These are phyloP conservation scores for Wickerhamiella nectarea DNA, from an alignment of 805 yeast species.

Conservation along the genomic window DNA sequence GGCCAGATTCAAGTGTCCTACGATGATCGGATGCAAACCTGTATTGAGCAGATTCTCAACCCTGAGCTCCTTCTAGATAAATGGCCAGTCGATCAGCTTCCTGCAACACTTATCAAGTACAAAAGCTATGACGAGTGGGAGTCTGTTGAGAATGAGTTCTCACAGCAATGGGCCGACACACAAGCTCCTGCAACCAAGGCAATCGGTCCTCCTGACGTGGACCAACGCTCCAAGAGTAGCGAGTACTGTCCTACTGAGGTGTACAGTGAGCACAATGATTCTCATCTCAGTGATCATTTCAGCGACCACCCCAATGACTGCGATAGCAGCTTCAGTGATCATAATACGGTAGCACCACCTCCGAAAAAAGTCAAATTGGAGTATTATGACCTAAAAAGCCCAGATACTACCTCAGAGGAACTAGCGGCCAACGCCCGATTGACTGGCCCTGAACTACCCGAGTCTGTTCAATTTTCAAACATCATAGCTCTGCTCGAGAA, in stretches of 20 bases:
- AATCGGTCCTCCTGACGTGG: neutral
- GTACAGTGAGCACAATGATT: neutral
- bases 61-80: neutral
- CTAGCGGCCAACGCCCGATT: too few species aligned
- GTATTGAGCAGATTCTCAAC: neutral
- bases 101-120: neutral
- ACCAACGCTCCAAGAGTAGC: too few species aligned
- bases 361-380: too few species aligned
- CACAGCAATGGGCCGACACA: neutral
- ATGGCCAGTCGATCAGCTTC: neutral
- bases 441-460: neutral
- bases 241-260: neutral
- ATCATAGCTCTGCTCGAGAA: constrained; percentile 23
- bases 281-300: neutral
- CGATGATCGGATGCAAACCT: neutral
- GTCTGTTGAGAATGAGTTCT: neutral
- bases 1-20: neutral
- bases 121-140: neutral
- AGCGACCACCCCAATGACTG: too few species aligned
- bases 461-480: neutral
- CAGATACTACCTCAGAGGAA: too few species aligned
- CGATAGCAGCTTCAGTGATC: too few species aligned
- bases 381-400: too few species aligned
- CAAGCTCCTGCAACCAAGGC: neutral
- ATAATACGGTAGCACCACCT: too few species aligned